Percentiles rank a stretch among this genome's conserved stretches.
Evolutionary conservation across 495 filamentous ascomycete genomes (phyloP).

Genomic region (Podospora bellae-mahoneyi): DNA sequence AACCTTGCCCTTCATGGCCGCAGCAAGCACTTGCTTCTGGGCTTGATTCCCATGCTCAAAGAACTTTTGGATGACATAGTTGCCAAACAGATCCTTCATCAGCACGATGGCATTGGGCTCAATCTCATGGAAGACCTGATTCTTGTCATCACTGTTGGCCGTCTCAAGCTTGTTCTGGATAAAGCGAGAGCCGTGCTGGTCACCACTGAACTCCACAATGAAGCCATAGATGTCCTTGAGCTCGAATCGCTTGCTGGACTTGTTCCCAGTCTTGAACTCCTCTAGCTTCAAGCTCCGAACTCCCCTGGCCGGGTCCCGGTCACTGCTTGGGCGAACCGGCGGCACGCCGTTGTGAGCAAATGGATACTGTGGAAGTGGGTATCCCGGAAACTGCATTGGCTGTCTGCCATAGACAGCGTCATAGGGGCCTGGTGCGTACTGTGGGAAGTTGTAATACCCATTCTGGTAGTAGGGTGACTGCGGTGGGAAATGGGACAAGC

Average conservation of each 20-base stretch:
- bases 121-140: slow-evolving; percentile 87
- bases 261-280: slow-evolving; percentile 73
- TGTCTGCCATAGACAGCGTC: slow-evolving; percentile 39
- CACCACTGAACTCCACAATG: slow-evolving; percentile 91
- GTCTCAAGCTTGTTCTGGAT: slow-evolving; percentile 93
- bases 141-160: slow-evolving; percentile 95
- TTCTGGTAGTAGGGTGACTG: slow-evolving; percentile 23
- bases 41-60: slow-evolving; percentile 95
- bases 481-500: slow-evolving; percentile 26
- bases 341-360: slow-evolving; percentile 35
- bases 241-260: slow-evolving; percentile 76
- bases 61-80: slow-evolving; percentile 97
- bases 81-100: slow-evolving; percentile 96
- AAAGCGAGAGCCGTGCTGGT: slow-evolving; percentile 93
- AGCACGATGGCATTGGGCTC: slow-evolving; percentile 76
- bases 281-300: slow-evolving; percentile 70
- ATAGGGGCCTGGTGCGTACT: slow-evolving; percentile 29
- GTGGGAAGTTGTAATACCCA: slow-evolving; percentile 25
- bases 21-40: slow-evolving; percentile 84
- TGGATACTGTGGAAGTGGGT: slow-evolving; percentile 36
- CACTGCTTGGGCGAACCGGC: slow-evolving; percentile 51
- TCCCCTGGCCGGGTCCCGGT: slow-evolving; percentile 62
- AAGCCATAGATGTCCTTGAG: slow-evolving; percentile 89
- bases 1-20: slow-evolving; percentile 82
- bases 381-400: slow-evolving; percentile 30